Base-by-base conservation (phyloP, 176 grass and related monocot species). In the Rhynchospora pubera region DNA sequence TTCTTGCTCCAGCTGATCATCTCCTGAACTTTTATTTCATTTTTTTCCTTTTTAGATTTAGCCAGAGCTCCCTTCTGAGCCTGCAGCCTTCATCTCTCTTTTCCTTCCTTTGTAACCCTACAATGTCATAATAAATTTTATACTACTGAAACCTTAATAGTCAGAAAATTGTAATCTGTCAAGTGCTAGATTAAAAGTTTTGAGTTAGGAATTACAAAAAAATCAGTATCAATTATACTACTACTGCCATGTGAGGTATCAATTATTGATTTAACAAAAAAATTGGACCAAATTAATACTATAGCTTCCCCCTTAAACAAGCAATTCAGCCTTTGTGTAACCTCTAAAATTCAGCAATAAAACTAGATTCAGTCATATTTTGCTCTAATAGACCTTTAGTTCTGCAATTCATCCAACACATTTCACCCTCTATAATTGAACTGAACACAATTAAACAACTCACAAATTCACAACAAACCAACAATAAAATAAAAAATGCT, bases 61-160 rank as follows among this genome's bases (percentile, higher is more conserved):
- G 60, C 56, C 15, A 6, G 28, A 26, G 79, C 52, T 82, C 26
- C 66, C 10, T 50, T 82, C 79, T 82, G 79, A 15, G 79, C 58
- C 79, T 44, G 65, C 19, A 52, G 61, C 46, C 79, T 82, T 6
- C 43, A 12, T 10, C 79, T 82, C 24, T 82, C 79, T 82, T 82
- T 82, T 18, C 58, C 57, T 64, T 82, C 58, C 60, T 51, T 82
- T 28, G 61, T 44, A 82, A 18, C 59, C 61, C 79, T 82, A 42
- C 22, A 82, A 66, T 65, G 52, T 12, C 6, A 66, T 46, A 64
- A 16, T 14, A 8, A 47, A 62, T 18, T 62, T 60, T 62, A 3
- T 59, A 59, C 39, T 44, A 51, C 11, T 78, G 22, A 15, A 16
- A 65, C 22, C 24, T 65, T 32, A 8, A 13, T 13, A 0, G 47